These are phyloP conservation scores for Leucosporidium yakuticum DNA, from an alignment of 768 basidiomycete genomes.

Conservation along the genomic window DNA sequence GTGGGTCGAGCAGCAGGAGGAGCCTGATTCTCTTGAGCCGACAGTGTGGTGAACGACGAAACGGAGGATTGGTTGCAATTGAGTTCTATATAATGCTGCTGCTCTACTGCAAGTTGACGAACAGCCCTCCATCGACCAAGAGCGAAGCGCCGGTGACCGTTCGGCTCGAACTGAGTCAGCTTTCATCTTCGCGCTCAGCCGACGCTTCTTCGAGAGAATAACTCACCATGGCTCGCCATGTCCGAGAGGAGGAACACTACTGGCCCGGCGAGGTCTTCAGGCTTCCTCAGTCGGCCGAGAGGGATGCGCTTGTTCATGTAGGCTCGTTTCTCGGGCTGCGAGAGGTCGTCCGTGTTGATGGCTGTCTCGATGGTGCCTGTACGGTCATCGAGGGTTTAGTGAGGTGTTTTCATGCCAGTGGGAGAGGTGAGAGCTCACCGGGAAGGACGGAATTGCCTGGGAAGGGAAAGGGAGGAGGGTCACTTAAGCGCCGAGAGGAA, in stretches of 20 bases:
- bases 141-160: conserved; percentile 58
- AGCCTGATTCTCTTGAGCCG: too few relatives aligned
- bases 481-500: conserved; percentile 52
- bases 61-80: too few relatives aligned
- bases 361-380: conserved; percentile 66
- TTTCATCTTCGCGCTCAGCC: background rate
- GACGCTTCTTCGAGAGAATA: background rate
- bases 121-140: conserved; percentile 66
- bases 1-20: too few relatives aligned
- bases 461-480: background rate
- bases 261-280: conserved; percentile 68
- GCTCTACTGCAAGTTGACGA: conserved; percentile 61
- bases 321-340: conserved; percentile 55
- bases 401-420: background rate
- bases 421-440: conserved; percentile 34
- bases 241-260: conserved; percentile 68
- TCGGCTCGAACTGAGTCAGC: too few relatives aligned
- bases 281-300: conserved; percentile 62
- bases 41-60: too few relatives aligned
- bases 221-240: conserved; percentile 55
- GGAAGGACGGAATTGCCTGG: conserved; percentile 60
- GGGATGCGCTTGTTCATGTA: conserved; percentile 62
- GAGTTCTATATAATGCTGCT: too few relatives aligned
- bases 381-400: background rate
- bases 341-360: conserved; percentile 70